A percentile compares a stretch with the other conserved stretches of the same genome.
phyloP scores from a whole-genome alignment of 306 rosid genomes.

The Castanea sativa region DNA sequence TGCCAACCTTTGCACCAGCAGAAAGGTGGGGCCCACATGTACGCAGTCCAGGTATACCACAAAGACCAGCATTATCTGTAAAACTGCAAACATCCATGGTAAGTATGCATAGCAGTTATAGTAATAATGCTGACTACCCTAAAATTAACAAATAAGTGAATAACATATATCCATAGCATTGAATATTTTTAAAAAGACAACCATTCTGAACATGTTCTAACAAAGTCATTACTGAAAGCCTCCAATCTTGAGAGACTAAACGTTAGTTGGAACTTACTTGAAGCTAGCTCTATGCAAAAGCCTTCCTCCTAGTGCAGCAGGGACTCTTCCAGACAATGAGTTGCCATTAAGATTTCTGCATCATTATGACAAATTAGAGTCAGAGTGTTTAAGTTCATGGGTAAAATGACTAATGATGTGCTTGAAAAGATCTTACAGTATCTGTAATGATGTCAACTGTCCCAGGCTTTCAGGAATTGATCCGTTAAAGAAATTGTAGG shows the following conservation, averaged over 20 bases:
- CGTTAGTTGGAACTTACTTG: constrained; percentile 58
- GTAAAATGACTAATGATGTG: constrained; percentile 1
- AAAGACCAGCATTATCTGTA: constrained; percentile 85
- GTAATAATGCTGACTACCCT: constrained; percentile 2
- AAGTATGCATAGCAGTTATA: constrained; percentile 3
- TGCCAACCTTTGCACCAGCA: constrained; percentile 68
- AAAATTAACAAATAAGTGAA: constrained; percentile 6
- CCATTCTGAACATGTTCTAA: neutral
- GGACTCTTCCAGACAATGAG: constrained; percentile 75
- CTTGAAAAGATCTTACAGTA: constrained; percentile 54
- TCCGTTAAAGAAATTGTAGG: constrained; percentile 80
- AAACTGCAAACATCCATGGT: constrained; percentile 61
- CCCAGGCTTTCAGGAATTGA: constrained; percentile 94
- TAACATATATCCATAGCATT: neutral
- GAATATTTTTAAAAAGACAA: neutral
- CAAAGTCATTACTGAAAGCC: constrained; percentile 6
- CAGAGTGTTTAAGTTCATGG: neutral
- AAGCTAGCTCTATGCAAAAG: constrained; percentile 97
- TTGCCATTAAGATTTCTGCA: constrained; percentile 91
- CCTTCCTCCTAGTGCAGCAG: constrained; percentile 77
- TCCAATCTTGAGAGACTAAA: neutral
- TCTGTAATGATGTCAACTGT: constrained; percentile 60
- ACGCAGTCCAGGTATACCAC: constrained; percentile 90
- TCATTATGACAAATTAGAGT: constrained; percentile 21
- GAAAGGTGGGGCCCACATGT: constrained; percentile 77